These are phyloP conservation scores for Penicillium sp. DNA, from an alignment of 2,329 filamentous ascomycete species.

Conservation along the genomic window DNA sequence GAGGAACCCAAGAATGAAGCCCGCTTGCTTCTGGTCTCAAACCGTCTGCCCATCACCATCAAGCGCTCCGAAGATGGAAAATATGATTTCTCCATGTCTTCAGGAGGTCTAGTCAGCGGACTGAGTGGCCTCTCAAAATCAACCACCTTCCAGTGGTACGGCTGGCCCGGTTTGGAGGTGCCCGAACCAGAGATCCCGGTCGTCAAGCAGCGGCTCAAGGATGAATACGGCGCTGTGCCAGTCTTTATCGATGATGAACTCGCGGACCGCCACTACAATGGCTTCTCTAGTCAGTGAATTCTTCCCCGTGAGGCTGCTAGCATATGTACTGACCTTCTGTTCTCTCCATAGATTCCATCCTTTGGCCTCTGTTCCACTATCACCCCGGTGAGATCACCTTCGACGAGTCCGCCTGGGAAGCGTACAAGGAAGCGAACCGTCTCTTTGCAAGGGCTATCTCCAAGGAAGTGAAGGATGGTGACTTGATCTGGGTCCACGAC, in stretches of 20 bases:
- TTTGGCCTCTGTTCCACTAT: conserved; percentile 98
- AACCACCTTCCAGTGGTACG: conserved; percentile 96
- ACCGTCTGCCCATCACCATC: conserved; percentile 93
- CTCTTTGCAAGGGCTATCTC: conserved; percentile 86
- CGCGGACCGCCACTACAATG: conserved; percentile 94
- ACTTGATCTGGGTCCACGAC: conserved; percentile 97
- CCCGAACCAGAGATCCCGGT: conserved; percentile 74
- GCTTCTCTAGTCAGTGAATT: conserved; percentile 75
- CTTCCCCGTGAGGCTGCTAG: background rate
- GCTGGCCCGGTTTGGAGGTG: conserved; percentile 91
- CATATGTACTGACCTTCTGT: conserved; percentile 12
- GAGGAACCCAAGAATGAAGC: conserved; percentile 37
- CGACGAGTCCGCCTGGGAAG: conserved; percentile 89
- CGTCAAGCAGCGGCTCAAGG: conserved; percentile 73
- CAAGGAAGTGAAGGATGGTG: conserved; percentile 84
- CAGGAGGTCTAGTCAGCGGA: conserved; percentile 89
- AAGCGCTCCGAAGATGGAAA: conserved; percentile 87
- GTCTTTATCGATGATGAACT: conserved; percentile 93
- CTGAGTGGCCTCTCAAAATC: conserved; percentile 87
- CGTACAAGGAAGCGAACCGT: conserved; percentile 88
- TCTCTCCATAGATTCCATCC: conserved; percentile 69
- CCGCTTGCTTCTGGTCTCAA: conserved; percentile 79
- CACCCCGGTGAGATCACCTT: conserved; percentile 98
- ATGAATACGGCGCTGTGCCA: conserved; percentile 84
- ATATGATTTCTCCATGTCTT: conserved; percentile 95